Evolutionary conservation across 2,329 filamentous ascomycete genomes (phyloP), one percentile per base, ranked within the genome.

Genomic region (Fusarium goolgardi): DNA sequence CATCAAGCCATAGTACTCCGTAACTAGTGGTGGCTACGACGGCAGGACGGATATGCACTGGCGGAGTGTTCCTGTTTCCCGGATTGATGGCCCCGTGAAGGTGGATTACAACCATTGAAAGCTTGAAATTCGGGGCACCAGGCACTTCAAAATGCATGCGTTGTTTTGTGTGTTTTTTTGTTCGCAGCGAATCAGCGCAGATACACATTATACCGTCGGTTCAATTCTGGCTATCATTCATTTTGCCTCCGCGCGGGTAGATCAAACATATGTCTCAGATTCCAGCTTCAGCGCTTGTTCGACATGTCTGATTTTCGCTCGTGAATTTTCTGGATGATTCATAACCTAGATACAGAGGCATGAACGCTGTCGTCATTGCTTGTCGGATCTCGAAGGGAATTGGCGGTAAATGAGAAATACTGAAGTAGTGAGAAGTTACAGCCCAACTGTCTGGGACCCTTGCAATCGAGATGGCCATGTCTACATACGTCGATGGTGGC

Each of bases 1-100:
- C 55, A 70, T 71, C 49, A 39, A 65, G 57, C 49, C 45, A 73
- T 40, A 49, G 34, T 13, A n/a, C n/a, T n/a, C n/a, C n/a, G n/a
- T n/a, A 39, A 39, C 35, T 21, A 39, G 35, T 39, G n/a, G 35
- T 51, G 47, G 55, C 46, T 41, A 46, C 29, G 57, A 47, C 44
- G 21, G 21, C 21, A 21, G 21, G 21, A 21, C 21, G 29, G 29
- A 47, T 44, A 37, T 20, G 39, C 12, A 53, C n/a, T 31, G 32
- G 27, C 23, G 27, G 37, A 44, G 34, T 32, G 56, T 57, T 45
- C 49, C 52, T 62, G 56, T 66, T 65, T 47, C 37, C 50, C 41
- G 41, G 52, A n/a, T 66, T 55, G 32, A 41, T 29, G 25, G 29
- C 50, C 60, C 51, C 45, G 12, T 58, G 44, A 46, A 59, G 43